phyloP scores from a whole-genome alignment of 768 basidiomycete genomes.

The Punctularia strigosozonata region DNA sequence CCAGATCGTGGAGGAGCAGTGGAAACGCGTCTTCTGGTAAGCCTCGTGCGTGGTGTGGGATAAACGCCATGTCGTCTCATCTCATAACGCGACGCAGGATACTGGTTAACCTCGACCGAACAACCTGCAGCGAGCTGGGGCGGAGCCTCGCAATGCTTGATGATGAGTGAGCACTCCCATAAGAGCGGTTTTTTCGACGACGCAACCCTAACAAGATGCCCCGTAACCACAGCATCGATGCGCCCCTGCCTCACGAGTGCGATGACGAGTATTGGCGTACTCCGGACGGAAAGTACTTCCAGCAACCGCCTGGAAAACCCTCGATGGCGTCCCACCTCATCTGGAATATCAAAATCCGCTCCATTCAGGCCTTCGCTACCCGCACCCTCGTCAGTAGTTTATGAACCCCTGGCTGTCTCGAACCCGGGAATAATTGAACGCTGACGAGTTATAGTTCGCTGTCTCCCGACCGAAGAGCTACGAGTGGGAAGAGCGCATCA shows the following conservation, averaged over 20 bases:
- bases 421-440: background rate
- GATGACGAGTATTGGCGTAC: slow-evolving; percentile 62
- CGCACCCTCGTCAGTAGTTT: slow-evolving; percentile 48
- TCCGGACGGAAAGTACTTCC: slow-evolving; percentile 37
- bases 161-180: slow-evolving; percentile 41
- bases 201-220: background rate
- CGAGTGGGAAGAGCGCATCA: slow-evolving; percentile 52
- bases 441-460: slow-evolving; percentile 43
- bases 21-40: slow-evolving; percentile 44
- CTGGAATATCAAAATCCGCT: slow-evolving; percentile 40
- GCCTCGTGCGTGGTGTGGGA: too few species aligned
- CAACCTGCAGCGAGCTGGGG: too few species aligned
- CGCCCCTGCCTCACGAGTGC: slow-evolving; percentile 49
- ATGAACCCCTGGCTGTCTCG: background rate
- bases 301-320: slow-evolving; percentile 52
- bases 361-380: slow-evolving; percentile 49
- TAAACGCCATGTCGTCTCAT: slow-evolving; percentile 11
- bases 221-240: slow-evolving; percentile 34
- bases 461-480: slow-evolving; percentile 35
- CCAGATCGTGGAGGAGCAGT: slow-evolving; percentile 42
- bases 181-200: background rate
- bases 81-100: slow-evolving; percentile 13
- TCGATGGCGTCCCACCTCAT: slow-evolving; percentile 42
- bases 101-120: slow-evolving; percentile 16
- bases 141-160: too few species aligned